These are phyloP conservation scores for Lactarius hatsudake DNA, from an alignment of 768 basidiomycete genomes.

Conservation along the genomic window DNA sequence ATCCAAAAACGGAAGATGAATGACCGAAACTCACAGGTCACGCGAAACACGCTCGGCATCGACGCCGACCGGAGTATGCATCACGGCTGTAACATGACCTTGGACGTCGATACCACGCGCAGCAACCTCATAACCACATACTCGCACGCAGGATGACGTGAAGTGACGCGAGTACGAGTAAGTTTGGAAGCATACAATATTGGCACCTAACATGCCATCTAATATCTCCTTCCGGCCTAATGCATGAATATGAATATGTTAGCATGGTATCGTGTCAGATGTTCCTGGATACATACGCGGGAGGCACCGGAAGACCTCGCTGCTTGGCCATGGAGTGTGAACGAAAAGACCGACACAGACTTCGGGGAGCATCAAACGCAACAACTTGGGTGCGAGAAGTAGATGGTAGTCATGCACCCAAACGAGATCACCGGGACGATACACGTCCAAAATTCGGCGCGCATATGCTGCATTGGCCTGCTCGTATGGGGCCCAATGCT, in stretches of 20 bases:
- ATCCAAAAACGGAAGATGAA: not conserved
- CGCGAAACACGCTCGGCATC: constrained; percentile 86
- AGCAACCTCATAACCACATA: constrained; percentile 90
- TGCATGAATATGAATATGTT: constrained; percentile 6
- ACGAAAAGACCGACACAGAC: constrained; percentile 88
- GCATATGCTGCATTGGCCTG: constrained; percentile 86
- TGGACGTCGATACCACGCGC: constrained; percentile 73
- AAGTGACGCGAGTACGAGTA: constrained; percentile 97
- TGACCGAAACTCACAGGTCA: constrained; percentile 52
- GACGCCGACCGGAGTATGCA: constrained; percentile 93
- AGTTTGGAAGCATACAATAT: constrained; percentile 95
- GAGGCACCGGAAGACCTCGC: constrained; percentile 92
- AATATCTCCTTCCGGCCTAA: constrained; percentile 86
- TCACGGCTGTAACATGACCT: constrained; percentile 78
- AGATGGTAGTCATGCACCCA: constrained; percentile 97
- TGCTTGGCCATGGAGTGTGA: constrained; percentile 96
- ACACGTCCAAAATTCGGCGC: constrained; percentile 65
- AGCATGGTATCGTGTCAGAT: constrained; percentile 1
- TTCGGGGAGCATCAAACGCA: constrained; percentile 67
- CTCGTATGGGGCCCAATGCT: constrained; percentile 77
- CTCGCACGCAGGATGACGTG: constrained; percentile 89
- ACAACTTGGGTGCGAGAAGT: constrained; percentile 81
- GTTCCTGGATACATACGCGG: constrained; percentile 57
- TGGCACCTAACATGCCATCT: constrained; percentile 97
- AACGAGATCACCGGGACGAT: constrained; percentile 69